phyloP scores from a whole-genome alignment of 345 rosid genomes.

The Gossypium raimondii region DNA sequence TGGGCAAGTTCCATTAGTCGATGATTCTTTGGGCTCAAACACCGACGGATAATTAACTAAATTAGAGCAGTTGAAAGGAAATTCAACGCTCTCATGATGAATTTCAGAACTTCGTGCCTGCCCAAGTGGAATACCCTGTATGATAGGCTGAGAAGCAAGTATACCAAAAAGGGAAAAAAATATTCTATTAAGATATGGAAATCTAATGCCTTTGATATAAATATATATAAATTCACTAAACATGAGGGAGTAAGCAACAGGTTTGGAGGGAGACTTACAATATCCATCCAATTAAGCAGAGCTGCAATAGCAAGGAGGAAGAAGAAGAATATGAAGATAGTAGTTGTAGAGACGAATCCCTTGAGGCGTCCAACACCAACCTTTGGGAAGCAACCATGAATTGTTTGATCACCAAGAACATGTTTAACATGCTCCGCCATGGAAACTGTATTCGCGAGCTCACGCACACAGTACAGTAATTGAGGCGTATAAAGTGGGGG shows the following conservation, averaged over 20 bases:
- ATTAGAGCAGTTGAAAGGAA: neutral
- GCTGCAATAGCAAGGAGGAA: constrained; percentile 30
- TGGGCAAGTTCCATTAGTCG: neutral
- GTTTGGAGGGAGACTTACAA: constrained; percentile 23
- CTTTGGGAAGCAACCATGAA: neutral
- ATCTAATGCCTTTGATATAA: neutral
- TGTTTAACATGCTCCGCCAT: neutral
- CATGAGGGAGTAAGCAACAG: neutral
- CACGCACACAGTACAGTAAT: no score
- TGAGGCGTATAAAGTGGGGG: no score
- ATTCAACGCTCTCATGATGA: neutral
- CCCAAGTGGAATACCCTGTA: neutral
- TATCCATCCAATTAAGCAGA: constrained; percentile 26
- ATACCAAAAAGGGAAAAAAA: no score
- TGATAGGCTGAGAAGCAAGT: neutral
- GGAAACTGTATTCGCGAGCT: neutral
- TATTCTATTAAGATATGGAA: neutral
- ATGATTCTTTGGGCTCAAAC: neutral
- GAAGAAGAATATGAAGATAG: constrained; percentile 25
- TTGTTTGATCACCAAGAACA: neutral
- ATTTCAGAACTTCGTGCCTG: neutral
- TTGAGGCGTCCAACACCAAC: constrained; percentile 10
- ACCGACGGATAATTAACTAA: neutral
- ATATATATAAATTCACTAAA: no score
- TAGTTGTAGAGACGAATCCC: constrained; percentile 27